phyloP scores from a whole-genome alignment of 179 eudicot genomes.

The Amaranthus tricolor region DNA sequence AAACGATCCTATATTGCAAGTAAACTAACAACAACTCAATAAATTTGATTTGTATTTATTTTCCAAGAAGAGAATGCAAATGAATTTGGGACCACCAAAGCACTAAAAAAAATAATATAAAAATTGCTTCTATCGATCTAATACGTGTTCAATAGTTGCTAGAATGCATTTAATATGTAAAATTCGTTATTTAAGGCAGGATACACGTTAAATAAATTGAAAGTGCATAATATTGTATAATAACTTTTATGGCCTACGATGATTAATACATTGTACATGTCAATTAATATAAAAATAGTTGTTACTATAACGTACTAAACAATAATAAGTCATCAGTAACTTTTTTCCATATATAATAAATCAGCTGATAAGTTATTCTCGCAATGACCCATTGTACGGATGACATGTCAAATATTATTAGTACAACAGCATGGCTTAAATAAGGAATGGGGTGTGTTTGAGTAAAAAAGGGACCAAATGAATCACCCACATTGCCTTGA shows the following conservation, averaged over 20 bases:
- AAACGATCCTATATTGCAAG: neutral
- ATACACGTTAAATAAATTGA: neutral
- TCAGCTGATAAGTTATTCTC: neutral
- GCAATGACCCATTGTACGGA: neutral
- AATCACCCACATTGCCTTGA: slow-evolving; percentile 1
- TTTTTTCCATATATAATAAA: neutral
- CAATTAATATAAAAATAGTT: neutral
- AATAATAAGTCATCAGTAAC: neutral
- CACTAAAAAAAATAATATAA: too few species aligned
- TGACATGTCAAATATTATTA: neutral
- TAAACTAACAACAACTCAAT: slow-evolving; percentile 11
- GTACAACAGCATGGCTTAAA: neutral
- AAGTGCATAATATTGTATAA: neutral
- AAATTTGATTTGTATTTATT: neutral
- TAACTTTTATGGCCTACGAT: neutral
- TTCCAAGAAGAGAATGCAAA: neutral
- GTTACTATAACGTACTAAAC: neutral
- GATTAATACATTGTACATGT: neutral
- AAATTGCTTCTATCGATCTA: too few species aligned
- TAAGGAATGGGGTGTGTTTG: neutral
- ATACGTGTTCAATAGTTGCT: too few species aligned
- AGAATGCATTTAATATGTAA: too few species aligned
- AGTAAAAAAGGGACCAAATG: slow-evolving; percentile 11
- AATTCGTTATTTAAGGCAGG: too few species aligned
- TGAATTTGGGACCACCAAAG: slow-evolving; percentile 19